Percentiles rank a stretch among this genome's conserved stretches.
These are phyloP conservation scores for Mortierella sp. DNA, from an alignment of 371 early-diverging fungal genomes.

Conservation along the genomic window DNA sequence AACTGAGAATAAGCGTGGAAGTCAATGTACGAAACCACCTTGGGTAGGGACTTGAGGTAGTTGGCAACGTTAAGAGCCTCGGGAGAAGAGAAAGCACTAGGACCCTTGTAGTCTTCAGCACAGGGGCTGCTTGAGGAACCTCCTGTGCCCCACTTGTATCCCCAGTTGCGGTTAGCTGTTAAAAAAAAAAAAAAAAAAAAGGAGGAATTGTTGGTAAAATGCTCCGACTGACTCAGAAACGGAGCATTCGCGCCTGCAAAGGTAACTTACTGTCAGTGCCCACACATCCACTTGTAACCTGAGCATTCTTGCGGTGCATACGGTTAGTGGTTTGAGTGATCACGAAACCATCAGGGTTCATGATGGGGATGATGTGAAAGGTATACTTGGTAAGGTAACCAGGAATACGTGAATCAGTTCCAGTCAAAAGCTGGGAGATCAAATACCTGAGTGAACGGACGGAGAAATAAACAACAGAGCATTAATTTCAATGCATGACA, in stretches of 20 bases:
- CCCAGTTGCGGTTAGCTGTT: constrained; percentile 66
- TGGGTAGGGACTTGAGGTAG: constrained; percentile 59
- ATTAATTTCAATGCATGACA: too few species aligned
- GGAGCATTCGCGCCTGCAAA: neutral
- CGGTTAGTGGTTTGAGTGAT: constrained; percentile 63
- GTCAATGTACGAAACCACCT: constrained; percentile 57
- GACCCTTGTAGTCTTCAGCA: constrained; percentile 69
- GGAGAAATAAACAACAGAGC: neutral
- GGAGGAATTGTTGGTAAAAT: neutral
- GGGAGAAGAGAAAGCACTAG: constrained; percentile 63
- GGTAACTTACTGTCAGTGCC: constrained; percentile 52
- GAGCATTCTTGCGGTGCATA: constrained; percentile 73
- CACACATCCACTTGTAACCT: constrained; percentile 43
- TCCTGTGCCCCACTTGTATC: constrained; percentile 64
- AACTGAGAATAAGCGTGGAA: constrained; percentile 54
- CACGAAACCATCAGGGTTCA: constrained; percentile 75
- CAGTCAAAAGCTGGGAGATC: constrained; percentile 36
- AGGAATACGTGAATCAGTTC: constrained; percentile 48
- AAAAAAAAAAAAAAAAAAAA: constrained; percentile 35
- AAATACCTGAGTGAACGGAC: constrained; percentile 13
- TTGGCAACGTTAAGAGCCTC: constrained; percentile 63
- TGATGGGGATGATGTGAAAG: constrained; percentile 61
- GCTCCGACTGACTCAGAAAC: neutral
- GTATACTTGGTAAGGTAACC: constrained; percentile 53
- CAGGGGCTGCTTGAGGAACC: constrained; percentile 64